A percentile compares a stretch with the other conserved stretches of the same genome.
These are phyloP conservation scores for Mediolabrus comicus DNA, from an alignment of 108 stramenopile genomes.

Conservation along the genomic window DNA sequence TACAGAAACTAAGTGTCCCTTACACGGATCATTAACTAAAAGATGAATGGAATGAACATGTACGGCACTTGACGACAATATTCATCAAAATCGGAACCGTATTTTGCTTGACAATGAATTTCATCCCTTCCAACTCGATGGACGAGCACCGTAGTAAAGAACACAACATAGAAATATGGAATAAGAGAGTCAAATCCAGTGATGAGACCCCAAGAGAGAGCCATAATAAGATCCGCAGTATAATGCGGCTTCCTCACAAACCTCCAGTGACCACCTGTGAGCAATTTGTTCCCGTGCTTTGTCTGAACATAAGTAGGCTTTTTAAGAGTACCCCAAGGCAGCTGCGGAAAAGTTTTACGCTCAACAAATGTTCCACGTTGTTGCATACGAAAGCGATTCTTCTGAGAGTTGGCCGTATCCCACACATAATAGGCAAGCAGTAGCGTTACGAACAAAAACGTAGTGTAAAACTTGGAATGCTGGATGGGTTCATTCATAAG, in stretches of 20 bases:
- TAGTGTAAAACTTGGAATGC: slow-evolving; percentile 16
- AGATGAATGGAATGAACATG: slow-evolving; percentile 53
- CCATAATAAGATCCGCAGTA: slow-evolving; percentile 59
- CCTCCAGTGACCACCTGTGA: slow-evolving; percentile 62
- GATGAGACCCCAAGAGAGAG: slow-evolving; percentile 52
- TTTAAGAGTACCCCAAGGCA: slow-evolving; percentile 53
- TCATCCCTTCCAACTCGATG: slow-evolving; percentile 58
- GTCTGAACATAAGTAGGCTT: slow-evolving; percentile 55
- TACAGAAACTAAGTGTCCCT: neutral
- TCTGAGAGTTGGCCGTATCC: slow-evolving; percentile 65
- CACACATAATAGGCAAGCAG: slow-evolving; percentile 58
- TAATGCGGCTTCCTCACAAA: slow-evolving; percentile 56
- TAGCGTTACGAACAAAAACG: slow-evolving; percentile 30
- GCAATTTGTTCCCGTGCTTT: slow-evolving; percentile 46
- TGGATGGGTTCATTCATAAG: slow-evolving; percentile 28
- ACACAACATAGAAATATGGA: slow-evolving; percentile 58
- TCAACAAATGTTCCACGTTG: slow-evolving; percentile 49
- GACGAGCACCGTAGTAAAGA: slow-evolving; percentile 52
- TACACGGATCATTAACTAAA: slow-evolving; percentile 23
- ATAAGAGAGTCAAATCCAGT: slow-evolving; percentile 47
- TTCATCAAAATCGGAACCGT: slow-evolving; percentile 56
- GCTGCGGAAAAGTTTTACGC: slow-evolving; percentile 55
- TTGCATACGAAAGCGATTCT: slow-evolving; percentile 58
- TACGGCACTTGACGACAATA: slow-evolving; percentile 59
- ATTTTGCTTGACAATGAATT: slow-evolving; percentile 54